Base-by-base conservation (phyloP, 2,329 filamentous ascomycete genomes). In the Coniochaeta ligniaria region DNA sequence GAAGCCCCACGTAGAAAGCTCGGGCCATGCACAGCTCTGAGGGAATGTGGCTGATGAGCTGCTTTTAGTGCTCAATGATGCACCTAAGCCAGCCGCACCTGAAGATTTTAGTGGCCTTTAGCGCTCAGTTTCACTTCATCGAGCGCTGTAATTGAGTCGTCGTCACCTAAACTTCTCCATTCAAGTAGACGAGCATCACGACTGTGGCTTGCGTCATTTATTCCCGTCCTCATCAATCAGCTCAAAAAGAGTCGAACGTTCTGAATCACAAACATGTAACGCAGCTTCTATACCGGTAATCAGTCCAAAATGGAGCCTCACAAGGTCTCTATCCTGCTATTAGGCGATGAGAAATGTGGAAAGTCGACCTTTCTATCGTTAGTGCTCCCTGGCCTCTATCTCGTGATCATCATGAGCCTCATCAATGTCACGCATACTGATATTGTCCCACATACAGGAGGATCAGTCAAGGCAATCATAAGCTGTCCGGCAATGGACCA, bases 331-430 rank as follows among this genome's bases (percentile, higher is more conserved):
- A 73, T 87, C 16, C 70, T 87, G 31, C 70, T 86, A 22, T 73
- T 87, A n/a, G 84, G 84, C 35, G 83, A 87, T 70, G 77, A 80
- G 62, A 76, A 76, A 67, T 83, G 83, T 63, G 84, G 84, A 60
- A 87, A 87, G 71, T 83, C 83, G 24, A 84, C 80, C 0, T 86
- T 87, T 69, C 69, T 87, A 67, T 84, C 83, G 84, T 86, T 68
- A 64, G 83, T 79, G 66, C 31, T 47, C 62, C 61, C 38, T 63
- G 59, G 60, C 8, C 55, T 58, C 31, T 58, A 58, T 41, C 24
- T 16, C 50, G n/a, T 45, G 22, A 52, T 43, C 56, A n/a, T 14
- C 50, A 36, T 38, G 31, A 38, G 28, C 17, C 28, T 11, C 2
- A n/a, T 38, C 28, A 2, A 36, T 5, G 4, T 16, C 14, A 11